These are phyloP conservation scores for Ceratorhiza oryzae-sativae DNA, from an alignment of 1,284 basidiomycete genomes.

Conservation along the genomic window DNA sequence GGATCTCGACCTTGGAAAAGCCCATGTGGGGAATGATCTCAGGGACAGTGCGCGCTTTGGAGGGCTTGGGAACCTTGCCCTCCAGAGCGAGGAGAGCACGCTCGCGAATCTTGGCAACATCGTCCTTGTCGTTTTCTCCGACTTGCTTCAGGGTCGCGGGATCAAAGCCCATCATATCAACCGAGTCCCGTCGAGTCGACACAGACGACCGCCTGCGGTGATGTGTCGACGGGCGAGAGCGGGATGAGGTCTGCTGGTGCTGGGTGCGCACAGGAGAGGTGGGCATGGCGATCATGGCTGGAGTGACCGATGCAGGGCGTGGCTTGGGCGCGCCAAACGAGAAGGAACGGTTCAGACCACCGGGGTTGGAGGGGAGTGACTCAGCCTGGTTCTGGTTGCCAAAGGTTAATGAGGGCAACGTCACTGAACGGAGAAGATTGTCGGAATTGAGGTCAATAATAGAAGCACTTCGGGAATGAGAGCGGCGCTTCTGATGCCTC, in stretches of 20 bases:
- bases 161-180: constrained; percentile 78
- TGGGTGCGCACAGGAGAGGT: constrained; percentile 8
- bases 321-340: constrained; percentile 46
- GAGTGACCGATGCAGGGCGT: neutral
- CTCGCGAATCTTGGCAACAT: constrained; percentile 55
- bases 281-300: constrained; percentile 7
- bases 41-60: constrained; percentile 48
- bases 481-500: constrained; percentile 33
- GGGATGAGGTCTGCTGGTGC: constrained; percentile 24
- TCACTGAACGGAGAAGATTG: neutral
- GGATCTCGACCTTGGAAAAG: constrained; percentile 78
- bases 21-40: constrained; percentile 58
- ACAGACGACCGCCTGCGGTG: constrained; percentile 83
- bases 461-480: constrained; percentile 36
- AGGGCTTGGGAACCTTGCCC: constrained; percentile 57
- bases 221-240: constrained; percentile 71
- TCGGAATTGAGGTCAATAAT: constrained; percentile 19
- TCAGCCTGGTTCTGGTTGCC: neutral
- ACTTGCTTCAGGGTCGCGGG: constrained; percentile 61
- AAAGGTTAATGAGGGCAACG: constrained; percentile 18
- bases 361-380: constrained; percentile 14
- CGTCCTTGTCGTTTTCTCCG: constrained; percentile 66
- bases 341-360: constrained; percentile 56
- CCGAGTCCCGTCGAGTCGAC: constrained; percentile 80
- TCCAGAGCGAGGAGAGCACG: constrained; percentile 80